Evolutionary conservation across 495 filamentous ascomycete species (phyloP).

Genomic region (Neurospora tetraspora): DNA sequence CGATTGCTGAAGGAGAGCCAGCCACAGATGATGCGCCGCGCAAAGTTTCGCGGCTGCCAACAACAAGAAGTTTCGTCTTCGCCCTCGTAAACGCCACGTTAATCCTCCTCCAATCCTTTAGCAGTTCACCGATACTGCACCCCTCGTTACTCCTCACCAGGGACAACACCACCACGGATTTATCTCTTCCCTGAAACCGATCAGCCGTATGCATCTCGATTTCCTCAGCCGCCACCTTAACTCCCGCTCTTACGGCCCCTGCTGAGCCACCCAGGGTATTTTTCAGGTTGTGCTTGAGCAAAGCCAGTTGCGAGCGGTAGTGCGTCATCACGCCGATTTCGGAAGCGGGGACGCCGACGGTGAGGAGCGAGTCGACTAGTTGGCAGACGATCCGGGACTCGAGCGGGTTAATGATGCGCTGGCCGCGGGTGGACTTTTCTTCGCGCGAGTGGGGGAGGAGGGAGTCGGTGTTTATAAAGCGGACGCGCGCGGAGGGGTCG

Average conservation of each 20-base stretch:
- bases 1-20: neutral
- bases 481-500: conserved; percentile 56
- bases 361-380: conserved; percentile 68
- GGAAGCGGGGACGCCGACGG: conserved; percentile 57
- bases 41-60: conserved; percentile 73
- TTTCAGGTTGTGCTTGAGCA: conserved; percentile 36
- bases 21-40: conserved; percentile 18
- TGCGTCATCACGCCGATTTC: conserved; percentile 98
- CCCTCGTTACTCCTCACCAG: conserved; percentile 79
- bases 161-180: conserved; percentile 76
- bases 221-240: conserved; percentile 9
- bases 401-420: conserved; percentile 73
- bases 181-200: conserved; percentile 92
- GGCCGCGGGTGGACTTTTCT: conserved; percentile 48
- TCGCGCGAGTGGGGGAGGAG: conserved; percentile 60
- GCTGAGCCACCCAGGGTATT: conserved; percentile 3
- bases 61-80: conserved; percentile 75
- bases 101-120: conserved; percentile 85
- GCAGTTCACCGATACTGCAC: conserved; percentile 71
- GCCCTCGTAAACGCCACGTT: conserved; percentile 94
- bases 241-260: neutral
- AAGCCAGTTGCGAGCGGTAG: conserved; percentile 79
- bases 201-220: conserved; percentile 96
- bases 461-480: conserved; percentile 80
- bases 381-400: conserved; percentile 69